phyloP scores from a whole-genome alignment of 179 eudicot genomes.

The Vitellaria paradoxa region DNA sequence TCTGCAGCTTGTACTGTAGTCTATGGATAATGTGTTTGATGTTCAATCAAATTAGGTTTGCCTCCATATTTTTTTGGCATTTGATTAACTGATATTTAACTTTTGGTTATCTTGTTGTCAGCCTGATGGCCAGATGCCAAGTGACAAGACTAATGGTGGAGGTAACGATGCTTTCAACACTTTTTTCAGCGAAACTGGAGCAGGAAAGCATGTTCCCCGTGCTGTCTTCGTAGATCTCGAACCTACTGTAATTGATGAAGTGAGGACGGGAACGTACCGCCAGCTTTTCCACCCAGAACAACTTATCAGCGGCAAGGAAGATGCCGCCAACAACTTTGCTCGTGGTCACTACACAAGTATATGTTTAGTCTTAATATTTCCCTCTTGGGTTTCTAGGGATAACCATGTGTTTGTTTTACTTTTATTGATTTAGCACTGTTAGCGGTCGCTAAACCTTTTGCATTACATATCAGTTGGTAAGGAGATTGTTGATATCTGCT shows the following conservation, averaged over 20 bases:
- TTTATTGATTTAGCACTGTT: background rate
- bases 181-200: constrained; percentile 59
- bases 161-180: constrained; percentile 63
- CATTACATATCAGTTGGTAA: constrained; percentile 38
- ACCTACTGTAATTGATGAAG: constrained; percentile 64
- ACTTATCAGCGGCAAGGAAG: constrained; percentile 60
- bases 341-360: constrained; percentile 59
- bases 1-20: too few relatives aligned
- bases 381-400: background rate
- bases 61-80: too few relatives aligned
- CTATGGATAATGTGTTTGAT: too few relatives aligned
- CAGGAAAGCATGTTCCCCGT: constrained; percentile 59
- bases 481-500: constrained; percentile 57
- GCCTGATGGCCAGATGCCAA: constrained; percentile 70
- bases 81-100: background rate
- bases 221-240: constrained; percentile 58
- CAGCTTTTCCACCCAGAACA: constrained; percentile 61
- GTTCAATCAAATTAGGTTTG: too few relatives aligned
- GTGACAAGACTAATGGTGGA: constrained; percentile 52
- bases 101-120: constrained; percentile 13
- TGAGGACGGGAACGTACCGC: constrained; percentile 50
- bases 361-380: background rate
- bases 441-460: background rate
- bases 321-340: constrained; percentile 63
- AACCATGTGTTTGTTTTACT: background rate